phyloP scores from a whole-genome alignment of 192 early-diverging fungal species.

The Backusella luteola region DNA sequence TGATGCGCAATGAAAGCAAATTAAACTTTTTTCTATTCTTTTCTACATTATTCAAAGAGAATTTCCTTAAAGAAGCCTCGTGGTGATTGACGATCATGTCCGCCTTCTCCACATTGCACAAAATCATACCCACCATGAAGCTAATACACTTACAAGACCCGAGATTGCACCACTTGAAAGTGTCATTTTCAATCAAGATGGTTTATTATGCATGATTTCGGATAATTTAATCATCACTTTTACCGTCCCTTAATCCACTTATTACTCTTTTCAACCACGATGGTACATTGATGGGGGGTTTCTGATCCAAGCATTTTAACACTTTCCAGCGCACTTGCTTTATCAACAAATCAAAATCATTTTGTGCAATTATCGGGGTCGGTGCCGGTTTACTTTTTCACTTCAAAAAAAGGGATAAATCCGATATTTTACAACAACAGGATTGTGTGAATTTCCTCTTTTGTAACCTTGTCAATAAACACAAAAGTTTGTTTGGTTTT shows the following conservation, averaged over 20 bases:
- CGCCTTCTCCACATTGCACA: constrained; percentile 37
- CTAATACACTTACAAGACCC: not conserved
- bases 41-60: not conserved
- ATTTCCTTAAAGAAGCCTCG: constrained; percentile 7
- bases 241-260: not conserved
- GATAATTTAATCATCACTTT: constrained; percentile 19
- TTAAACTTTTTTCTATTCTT: not conserved
- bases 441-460: not conserved
- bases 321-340: not conserved
- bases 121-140: not conserved
- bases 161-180: constrained; percentile 6
- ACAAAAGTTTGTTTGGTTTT: not conserved
- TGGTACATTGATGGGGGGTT: not conserved
- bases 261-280: not conserved
- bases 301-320: not conserved
- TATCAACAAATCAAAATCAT: too few relatives aligned
- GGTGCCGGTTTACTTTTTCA: not conserved
- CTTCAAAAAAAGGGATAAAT: not conserved
- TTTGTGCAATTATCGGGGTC: not conserved
- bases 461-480: not conserved
- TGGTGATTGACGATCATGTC: constrained; percentile 7
- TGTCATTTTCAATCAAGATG: constrained; percentile 15
- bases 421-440: too few relatives aligned
- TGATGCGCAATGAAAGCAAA: constrained; percentile 42
- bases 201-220: constrained; percentile 49